These are phyloP conservation scores for Casuarina glauca DNA, from an alignment of 306 rosid species.

Conservation along the genomic window DNA sequence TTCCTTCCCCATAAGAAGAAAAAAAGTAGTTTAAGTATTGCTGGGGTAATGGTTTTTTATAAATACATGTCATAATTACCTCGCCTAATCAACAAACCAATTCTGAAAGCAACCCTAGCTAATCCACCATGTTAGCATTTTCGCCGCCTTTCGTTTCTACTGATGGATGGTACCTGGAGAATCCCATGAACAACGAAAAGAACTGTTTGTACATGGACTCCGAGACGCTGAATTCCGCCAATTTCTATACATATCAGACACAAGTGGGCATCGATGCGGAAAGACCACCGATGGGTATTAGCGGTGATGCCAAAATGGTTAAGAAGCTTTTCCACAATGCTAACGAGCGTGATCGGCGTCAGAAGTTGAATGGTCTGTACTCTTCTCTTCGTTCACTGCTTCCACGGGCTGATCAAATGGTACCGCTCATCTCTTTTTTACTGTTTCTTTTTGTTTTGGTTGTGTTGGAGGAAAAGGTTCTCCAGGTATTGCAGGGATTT, in stretches of 20 bases:
- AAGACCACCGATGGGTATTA: slow-evolving; percentile 2
- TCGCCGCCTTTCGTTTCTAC: slow-evolving; percentile 1
- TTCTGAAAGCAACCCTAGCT: background rate
- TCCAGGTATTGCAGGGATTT: too few relatives aligned
- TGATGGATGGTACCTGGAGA: slow-evolving; percentile 3
- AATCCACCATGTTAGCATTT: slow-evolving; percentile 17
- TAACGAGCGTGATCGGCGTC: slow-evolving; percentile 83
- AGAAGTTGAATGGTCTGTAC: slow-evolving; percentile 64
- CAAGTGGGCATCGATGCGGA: slow-evolving; percentile 8
- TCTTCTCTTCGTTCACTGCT: slow-evolving; percentile 74
- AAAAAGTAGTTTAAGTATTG: background rate
- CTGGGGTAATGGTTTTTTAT: background rate
- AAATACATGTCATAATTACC: background rate
- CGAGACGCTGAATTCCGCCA: background rate
- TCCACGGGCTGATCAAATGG: slow-evolving; percentile 55
- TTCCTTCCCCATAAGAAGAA: too few relatives aligned
- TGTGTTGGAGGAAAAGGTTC: too few relatives aligned
- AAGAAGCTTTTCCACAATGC: slow-evolving; percentile 84
- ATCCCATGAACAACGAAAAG: slow-evolving; percentile 8
- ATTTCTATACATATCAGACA: background rate
- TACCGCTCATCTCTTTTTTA: slow-evolving; percentile 8
- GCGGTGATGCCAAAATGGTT: slow-evolving; percentile 4
- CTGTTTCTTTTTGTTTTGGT: background rate
- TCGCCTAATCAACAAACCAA: background rate
- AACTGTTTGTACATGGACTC: slow-evolving; percentile 8